These are phyloP conservation scores for Didymella arachidicola DNA, from an alignment of 2,329 filamentous ascomycete genomes.

Conservation along the genomic window DNA sequence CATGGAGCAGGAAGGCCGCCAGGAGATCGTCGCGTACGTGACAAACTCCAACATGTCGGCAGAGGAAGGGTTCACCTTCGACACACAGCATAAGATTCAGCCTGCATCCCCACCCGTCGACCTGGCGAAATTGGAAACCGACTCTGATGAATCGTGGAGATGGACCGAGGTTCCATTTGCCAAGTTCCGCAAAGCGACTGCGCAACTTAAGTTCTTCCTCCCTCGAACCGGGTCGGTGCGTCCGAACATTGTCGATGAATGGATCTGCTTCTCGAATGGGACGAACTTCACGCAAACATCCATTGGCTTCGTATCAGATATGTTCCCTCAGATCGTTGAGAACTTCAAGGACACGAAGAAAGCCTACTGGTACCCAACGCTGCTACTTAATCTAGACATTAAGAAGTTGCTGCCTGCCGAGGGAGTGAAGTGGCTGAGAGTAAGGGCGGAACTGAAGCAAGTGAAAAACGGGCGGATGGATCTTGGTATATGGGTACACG, in stretches of 20 bases:
- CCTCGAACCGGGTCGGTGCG: constrained; percentile 56
- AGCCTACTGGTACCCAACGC: constrained; percentile 76
- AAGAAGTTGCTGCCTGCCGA: constrained; percentile 74
- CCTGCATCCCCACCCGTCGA: constrained; percentile 56
- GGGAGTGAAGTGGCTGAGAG: constrained; percentile 76
- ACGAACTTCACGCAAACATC: constrained; percentile 69
- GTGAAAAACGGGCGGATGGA: constrained; percentile 78
- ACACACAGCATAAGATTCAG: constrained; percentile 62
- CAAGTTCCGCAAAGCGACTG: constrained; percentile 59
- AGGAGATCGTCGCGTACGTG: constrained; percentile 70
- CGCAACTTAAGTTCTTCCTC: constrained; percentile 62
- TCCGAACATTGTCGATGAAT: constrained; percentile 65
- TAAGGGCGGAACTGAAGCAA: constrained; percentile 69
- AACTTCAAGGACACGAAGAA: constrained; percentile 44
- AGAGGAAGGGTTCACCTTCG: constrained; percentile 65
- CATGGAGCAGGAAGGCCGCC: constrained; percentile 63
- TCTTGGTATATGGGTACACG: constrained; percentile 72
- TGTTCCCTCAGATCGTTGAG: constrained; percentile 72
- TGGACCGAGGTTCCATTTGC: constrained; percentile 54
- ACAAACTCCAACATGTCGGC: constrained; percentile 68
- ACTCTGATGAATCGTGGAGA: constrained; percentile 61
- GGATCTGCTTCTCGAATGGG: constrained; percentile 68
- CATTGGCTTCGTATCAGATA: constrained; percentile 72
- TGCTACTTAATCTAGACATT: constrained; percentile 77
- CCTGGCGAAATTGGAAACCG: constrained; percentile 52